A percentile compares a stretch with the other conserved stretches of the same genome.
phyloP scores from a whole-genome alignment of 371 early-diverging fungal genomes.

The Sporodiniella umbellata region DNA sequence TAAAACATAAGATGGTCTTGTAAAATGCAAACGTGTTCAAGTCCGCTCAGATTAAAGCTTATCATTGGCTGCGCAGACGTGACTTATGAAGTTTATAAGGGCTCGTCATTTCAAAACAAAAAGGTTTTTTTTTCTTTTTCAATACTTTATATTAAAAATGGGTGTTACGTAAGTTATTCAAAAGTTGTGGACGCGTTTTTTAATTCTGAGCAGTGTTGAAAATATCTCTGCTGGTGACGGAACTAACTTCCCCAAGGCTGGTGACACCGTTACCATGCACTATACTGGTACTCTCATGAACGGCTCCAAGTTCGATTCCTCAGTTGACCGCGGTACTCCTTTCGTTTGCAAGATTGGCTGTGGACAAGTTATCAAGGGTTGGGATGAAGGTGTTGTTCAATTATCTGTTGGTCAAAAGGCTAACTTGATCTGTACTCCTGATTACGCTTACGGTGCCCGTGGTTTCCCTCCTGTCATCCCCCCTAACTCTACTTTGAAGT shows the following conservation, averaged over 20 bases:
- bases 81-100: not conserved
- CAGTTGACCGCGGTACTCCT: conserved; percentile 74
- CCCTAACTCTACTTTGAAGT: conserved; percentile 77
- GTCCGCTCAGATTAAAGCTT: not conserved
- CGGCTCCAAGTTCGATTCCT: conserved; percentile 87
- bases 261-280: conserved; percentile 70
- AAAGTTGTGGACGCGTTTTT: not conserved
- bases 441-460: conserved; percentile 71
- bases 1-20: too few relatives aligned
- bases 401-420: conserved; percentile 78
- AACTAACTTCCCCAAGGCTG: conserved; percentile 80
- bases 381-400: conserved; percentile 81
- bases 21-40: too few relatives aligned
- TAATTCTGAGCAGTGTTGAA: conserved; percentile 31
- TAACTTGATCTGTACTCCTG: conserved; percentile 66
- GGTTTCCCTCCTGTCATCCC: conserved; percentile 79
- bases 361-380: conserved; percentile 90
- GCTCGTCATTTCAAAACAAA: not conserved
- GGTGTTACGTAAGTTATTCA: conserved; percentile 38
- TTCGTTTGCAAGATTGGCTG: conserved; percentile 85
- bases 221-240: conserved; percentile 69
- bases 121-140: conserved; percentile 3
- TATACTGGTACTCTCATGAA: conserved; percentile 66
- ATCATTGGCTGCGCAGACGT: not conserved
- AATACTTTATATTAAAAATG: conserved; percentile 23